These are phyloP conservation scores for Chalciporus chontae DNA, from an alignment of 768 basidiomycete genomes.

Conservation along the genomic window DNA sequence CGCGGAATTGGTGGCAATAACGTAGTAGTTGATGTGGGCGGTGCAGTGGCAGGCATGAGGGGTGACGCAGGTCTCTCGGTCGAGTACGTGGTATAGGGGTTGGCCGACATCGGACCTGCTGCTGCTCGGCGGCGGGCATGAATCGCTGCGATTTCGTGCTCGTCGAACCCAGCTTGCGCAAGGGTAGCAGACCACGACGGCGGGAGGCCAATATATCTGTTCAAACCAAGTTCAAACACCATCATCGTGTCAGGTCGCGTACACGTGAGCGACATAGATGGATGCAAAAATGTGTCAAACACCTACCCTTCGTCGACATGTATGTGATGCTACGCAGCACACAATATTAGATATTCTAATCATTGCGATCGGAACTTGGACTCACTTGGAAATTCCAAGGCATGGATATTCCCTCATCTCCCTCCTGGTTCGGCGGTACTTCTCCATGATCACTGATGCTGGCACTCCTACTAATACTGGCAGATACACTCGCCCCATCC, in stretches of 20 bases:
- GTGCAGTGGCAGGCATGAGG: not conserved
- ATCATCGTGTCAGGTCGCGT: not conserved
- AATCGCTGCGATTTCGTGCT: conserved; percentile 66
- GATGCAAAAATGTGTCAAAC: not conserved
- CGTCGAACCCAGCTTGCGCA: conserved; percentile 55
- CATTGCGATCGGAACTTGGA: not conserved
- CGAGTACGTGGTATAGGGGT: conserved; percentile 1
- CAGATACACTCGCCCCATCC: conserved; percentile 15
- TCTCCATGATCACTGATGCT: conserved; percentile 15
- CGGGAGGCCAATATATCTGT: conserved; percentile 61
- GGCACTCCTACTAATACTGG: conserved; percentile 5
- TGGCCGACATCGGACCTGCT: conserved; percentile 10
- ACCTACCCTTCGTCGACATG: conserved; percentile 75
- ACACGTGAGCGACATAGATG: not conserved
- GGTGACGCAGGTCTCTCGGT: conserved; percentile 14
- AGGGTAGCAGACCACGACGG: conserved; percentile 71
- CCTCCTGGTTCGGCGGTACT: conserved; percentile 15
- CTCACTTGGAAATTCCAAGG: conserved; percentile 76
- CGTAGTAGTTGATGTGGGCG: conserved; percentile 20
- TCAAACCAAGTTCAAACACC: too few species aligned
- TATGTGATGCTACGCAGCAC: conserved; percentile 57
- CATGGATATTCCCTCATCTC: conserved; percentile 60
- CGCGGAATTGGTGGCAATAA: conserved; percentile 24
- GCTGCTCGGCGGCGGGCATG: conserved; percentile 37
- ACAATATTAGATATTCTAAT: not conserved